Conservation (phyloP, 1,284 basidiomycete species). For the Phellopilus nigrolimitatus region DNA sequence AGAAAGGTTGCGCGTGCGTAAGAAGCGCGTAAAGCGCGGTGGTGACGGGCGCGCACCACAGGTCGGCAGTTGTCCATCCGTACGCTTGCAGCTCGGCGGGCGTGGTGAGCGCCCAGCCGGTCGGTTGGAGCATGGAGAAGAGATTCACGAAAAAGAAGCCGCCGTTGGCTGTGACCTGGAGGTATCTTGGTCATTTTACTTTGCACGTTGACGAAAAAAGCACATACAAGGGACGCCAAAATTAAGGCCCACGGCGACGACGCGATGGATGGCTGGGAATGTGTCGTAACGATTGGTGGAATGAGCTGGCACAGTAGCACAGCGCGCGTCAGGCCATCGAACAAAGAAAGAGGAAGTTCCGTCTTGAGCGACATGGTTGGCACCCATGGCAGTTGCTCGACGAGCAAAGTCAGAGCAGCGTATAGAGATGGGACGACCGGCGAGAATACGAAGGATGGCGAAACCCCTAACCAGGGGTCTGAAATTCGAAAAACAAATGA, state of each 20-base stretch:
- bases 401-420: slow-evolving; percentile 46
- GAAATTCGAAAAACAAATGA: slow-evolving; percentile 1
- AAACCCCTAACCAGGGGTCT: slow-evolving; percentile 61
- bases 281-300: slow-evolving; percentile 54
- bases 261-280: slow-evolving; percentile 44
- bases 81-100: slow-evolving; percentile 65
- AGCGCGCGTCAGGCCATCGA: slow-evolving; percentile 68
- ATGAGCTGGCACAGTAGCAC: slow-evolving; percentile 67
- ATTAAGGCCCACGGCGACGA: slow-evolving; percentile 69
- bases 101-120: slow-evolving; percentile 54
- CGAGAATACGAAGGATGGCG: slow-evolving; percentile 68
- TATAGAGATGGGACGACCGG: slow-evolving; percentile 55
- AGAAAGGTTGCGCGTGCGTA: slow-evolving; percentile 75
- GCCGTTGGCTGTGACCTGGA: slow-evolving; percentile 45
- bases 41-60: slow-evolving; percentile 69
- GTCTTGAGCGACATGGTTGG: slow-evolving; percentile 45
- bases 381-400: slow-evolving; percentile 55
- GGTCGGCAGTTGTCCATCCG: slow-evolving; percentile 69
- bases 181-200: background rate
- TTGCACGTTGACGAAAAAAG: background rate
- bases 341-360: slow-evolving; percentile 58
- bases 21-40: slow-evolving; percentile 69
- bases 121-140: slow-evolving; percentile 64
- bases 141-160: slow-evolving; percentile 70
- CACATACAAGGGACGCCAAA: slow-evolving; percentile 57